Evolutionary conservation across 2,329 filamentous ascomycete genomes (phyloP).

Genomic region (Cercospora beticola): DNA sequence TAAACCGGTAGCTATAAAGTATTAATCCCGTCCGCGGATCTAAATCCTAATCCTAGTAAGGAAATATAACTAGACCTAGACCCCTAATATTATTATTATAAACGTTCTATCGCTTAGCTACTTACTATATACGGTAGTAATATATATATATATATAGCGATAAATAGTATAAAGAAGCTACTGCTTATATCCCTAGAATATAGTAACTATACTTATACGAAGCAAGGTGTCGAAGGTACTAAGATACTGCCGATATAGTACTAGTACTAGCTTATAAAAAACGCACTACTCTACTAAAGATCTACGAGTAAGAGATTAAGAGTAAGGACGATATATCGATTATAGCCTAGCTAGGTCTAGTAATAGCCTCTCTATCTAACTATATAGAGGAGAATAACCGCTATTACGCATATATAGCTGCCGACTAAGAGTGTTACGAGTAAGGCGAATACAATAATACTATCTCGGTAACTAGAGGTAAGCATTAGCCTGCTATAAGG

Average conservation of each 20-base stretch:
- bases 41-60: conserved; percentile 56
- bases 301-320: conserved; percentile 69
- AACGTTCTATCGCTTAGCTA: conserved; percentile 54
- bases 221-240: conserved; percentile 57
- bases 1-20: conserved; percentile 60
- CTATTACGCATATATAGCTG: conserved; percentile 31
- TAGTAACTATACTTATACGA: conserved; percentile 66
- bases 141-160: conserved; percentile 66
- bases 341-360: conserved; percentile 42
- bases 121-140: conserved; percentile 59
- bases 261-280: conserved; percentile 63
- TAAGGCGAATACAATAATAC: conserved; percentile 34
- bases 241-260: conserved; percentile 55
- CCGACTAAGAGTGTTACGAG: conserved; percentile 34
- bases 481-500: conserved; percentile 34
- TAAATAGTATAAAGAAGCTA: conserved; percentile 65
- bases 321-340: conserved; percentile 68
- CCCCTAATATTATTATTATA: conserved; percentile 47
- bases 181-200: conserved; percentile 65
- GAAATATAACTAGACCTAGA: conserved; percentile 62
- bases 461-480: conserved; percentile 24
- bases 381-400: conserved; percentile 35
- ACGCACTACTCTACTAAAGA: conserved; percentile 64
- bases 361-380: conserved; percentile 35
- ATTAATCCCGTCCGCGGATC: conserved; percentile 41